Base-by-base conservation (phyloP, 2,329 filamentous ascomycete species). In the Talaromyces sp. region DNA sequence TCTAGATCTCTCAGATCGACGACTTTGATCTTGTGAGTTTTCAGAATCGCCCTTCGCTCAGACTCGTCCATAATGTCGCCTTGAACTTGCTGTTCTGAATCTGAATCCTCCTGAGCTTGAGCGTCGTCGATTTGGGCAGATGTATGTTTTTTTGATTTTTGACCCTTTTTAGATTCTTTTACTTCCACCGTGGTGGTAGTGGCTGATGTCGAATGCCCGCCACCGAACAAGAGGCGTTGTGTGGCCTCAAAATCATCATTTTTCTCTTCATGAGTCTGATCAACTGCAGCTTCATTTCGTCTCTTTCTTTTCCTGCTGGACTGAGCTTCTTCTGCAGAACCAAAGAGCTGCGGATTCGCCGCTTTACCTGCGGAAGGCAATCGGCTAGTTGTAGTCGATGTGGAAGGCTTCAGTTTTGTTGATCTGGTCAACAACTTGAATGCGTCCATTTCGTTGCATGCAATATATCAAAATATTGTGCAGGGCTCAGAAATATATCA, bases 11-110 rank as follows among this genome's bases (percentile, higher is more conserved):
- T 84, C n/a, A 96, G 76, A 51, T 95, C 78, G 0, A 89, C 89
- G 39, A 95, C 82, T 72, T 96, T 96, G 63, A 97, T 79, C 63
- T 91, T 89, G 73, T 96, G 91, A 58, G 85, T 87, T 61, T 86
- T 86, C 61, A 96, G 75, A 10, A 93, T 79, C 60, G 86, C 84
- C 65, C 87, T 86, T 65, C 89, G 87, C 69, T 92, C 84, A 58
- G 88, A 86, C 66, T 88, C 81, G 65, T 84, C 83, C 64, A 91
- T 79, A 0, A 60, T 63, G 4, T 66, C 66, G 19, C 36, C 52
- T 31, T 33, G 35, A 40, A 40, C 57, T 17, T 64, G 63, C 17
- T 70, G 64, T n/a, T 59, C 66, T 25, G 64, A 65, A 25, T 55
- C 65, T 28, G 48, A 53, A 10, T 63, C 67, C 33, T 68, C 62